Evolutionary conservation across 192 early-diverging fungal species (phyloP).

Genomic region (Geranomyces michiganensis): DNA sequence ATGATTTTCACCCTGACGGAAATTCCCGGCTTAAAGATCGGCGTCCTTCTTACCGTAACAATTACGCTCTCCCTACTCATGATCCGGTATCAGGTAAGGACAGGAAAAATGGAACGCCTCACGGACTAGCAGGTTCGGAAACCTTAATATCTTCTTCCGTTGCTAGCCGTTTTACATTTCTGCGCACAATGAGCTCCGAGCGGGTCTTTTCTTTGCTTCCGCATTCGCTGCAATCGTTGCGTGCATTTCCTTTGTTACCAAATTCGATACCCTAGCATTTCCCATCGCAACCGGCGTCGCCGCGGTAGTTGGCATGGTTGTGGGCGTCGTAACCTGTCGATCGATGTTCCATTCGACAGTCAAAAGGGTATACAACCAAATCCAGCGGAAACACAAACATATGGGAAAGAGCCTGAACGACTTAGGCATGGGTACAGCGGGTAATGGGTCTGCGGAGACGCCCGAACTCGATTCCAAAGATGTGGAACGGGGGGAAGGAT

Average conservation of each 20-base stretch:
- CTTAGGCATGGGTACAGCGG: background rate
- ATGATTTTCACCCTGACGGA: conserved; percentile 16
- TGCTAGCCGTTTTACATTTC: conserved; percentile 21
- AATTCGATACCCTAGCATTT: background rate
- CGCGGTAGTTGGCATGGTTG: conserved; percentile 4
- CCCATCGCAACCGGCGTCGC: conserved; percentile 6
- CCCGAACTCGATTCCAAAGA: background rate
- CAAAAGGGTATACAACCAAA: conserved; percentile 11
- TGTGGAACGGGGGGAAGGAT: background rate
- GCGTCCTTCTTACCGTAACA: conserved; percentile 13
- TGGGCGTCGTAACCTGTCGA: conserved; percentile 22
- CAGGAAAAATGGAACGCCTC: too few species aligned
- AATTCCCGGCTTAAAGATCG: conserved; percentile 6
- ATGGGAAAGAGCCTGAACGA: conserved; percentile 4
- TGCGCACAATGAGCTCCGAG: conserved; percentile 24
- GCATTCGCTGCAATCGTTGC: conserved; percentile 19
- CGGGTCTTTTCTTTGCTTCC: conserved; percentile 19
- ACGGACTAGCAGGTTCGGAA: too few species aligned
- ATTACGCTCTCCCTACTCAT: conserved; percentile 7
- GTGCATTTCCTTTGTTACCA: conserved; percentile 7
- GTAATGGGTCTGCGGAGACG: background rate
- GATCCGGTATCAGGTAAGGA: background rate
- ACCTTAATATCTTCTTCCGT: too few species aligned
- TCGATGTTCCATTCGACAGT: background rate
- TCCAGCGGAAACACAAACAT: conserved; percentile 17